Evolutionary conservation across 352 stramenopile genomes (phyloP), one percentile per base, ranked within the genome.

Genomic region (Nothophytophthora sp.): DNA sequence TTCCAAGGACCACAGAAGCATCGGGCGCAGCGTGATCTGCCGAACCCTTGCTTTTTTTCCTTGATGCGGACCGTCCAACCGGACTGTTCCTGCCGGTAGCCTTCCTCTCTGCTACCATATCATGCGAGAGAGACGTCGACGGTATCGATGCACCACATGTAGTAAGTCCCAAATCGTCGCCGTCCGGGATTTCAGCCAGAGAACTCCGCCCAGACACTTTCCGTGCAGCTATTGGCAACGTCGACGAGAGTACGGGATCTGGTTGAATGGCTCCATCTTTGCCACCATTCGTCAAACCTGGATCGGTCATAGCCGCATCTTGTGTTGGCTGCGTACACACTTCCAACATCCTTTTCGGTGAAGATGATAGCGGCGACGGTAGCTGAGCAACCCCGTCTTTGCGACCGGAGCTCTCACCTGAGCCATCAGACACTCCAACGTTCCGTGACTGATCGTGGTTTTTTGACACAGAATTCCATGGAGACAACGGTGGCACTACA

Each of bases 101-200:
- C 35, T 69, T 69, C 12, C 47, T 32, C 41, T 27, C 20, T 49
- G 42, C 54, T 10, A 34, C 20, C 22, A 25, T 30, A 38, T 61
- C 48, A 3, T 46, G 25, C 33, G 38, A 16, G n/a, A 41, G 10
- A 29, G 22, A n/a, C 22, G 41, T 28, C 15, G 53, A 16, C 19
- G 33, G 22, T 3, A 55, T 5, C 24, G n/a, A n/a, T n/a, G n/a
- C n/a, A n/a, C n/a, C n/a, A n/a, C n/a, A n/a, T n/a, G 4, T 40
- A 12, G 40, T 44, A 19, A 19, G 4, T 40, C 39, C 18, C 27
- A 25, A 15, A 43, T 46, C 39, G 15, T 33, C 13, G 24, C 29
- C 15, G 9, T 6, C 30, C 41, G 19, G 16, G 35, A 28, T 29
- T 36, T 19, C 44, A 45, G 27, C 19, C 29, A 5, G 29, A 43